A percentile compares a stretch with the other conserved stretches of the same genome.
Conservation (phyloP, 371 early-diverging fungal species). For the Syncephalastrum monosporum region DNA sequence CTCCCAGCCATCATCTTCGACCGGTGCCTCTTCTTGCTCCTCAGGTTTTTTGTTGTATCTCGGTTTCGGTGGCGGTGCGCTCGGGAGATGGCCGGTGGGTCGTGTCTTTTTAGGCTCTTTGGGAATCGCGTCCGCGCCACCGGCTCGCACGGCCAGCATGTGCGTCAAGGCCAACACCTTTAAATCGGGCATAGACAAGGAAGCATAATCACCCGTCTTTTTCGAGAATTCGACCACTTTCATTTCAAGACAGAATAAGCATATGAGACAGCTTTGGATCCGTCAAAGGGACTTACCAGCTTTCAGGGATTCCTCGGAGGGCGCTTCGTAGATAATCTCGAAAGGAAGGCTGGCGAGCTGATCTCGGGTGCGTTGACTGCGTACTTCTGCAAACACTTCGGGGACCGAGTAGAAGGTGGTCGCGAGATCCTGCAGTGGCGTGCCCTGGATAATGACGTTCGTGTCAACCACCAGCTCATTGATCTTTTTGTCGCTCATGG, state of each 20-base stretch:
- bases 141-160: conserved; percentile 77
- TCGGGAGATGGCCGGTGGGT: conserved; percentile 37
- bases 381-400: conserved; percentile 86
- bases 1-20: conserved; percentile 56
- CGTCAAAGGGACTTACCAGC: conserved; percentile 48
- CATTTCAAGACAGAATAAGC: not conserved
- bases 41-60: conserved; percentile 7
- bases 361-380: conserved; percentile 74
- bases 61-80: conserved; percentile 40
- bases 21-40: conserved; percentile 12
- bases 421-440: conserved; percentile 51
- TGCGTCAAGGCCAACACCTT: conserved; percentile 88
- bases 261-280: not conserved
- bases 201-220: conserved; percentile 90
- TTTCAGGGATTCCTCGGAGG: conserved; percentile 76
- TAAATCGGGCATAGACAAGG: conserved; percentile 83
- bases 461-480: conserved; percentile 61
- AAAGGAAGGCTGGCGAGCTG: conserved; percentile 64
- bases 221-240: conserved; percentile 82
- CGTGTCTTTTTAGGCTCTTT: conserved; percentile 54
- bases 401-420: conserved; percentile 82
- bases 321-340: conserved; percentile 64
- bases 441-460: conserved; percentile 60
- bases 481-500: conserved; percentile 17
- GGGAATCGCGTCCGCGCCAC: conserved; percentile 63